These are phyloP conservation scores for Corylus heterophylla DNA, from an alignment of 306 rosid species.

Conservation along the genomic window DNA sequence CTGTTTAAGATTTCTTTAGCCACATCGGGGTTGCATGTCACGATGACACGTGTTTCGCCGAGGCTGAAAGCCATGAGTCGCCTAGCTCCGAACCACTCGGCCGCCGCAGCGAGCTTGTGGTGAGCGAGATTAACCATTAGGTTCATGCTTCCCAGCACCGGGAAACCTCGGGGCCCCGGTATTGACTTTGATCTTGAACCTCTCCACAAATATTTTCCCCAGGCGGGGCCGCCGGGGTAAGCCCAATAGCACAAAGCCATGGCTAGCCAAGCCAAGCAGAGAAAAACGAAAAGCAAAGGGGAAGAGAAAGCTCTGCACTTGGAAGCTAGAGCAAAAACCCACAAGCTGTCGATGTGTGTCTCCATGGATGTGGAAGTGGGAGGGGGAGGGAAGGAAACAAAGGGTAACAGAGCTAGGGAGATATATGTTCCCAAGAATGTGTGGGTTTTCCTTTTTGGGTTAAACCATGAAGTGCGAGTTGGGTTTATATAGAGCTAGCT, in stretches of 20 bases:
- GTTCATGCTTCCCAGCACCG: conserved; percentile 71
- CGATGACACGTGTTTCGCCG: conserved; percentile 61
- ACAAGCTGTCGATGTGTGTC: conserved; percentile 59
- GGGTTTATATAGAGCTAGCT: conserved; percentile 24
- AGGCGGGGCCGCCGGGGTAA: conserved; percentile 95
- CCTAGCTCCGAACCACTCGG: conserved; percentile 52
- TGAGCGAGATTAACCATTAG: conserved; percentile 72
- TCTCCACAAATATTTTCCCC: conserved; percentile 61
- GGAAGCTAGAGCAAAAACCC: conserved; percentile 69
- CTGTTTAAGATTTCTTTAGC: conserved; percentile 78
- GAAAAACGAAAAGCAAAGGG: conserved; percentile 35
- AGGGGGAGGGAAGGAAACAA: background rate
- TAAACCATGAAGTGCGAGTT: conserved; percentile 23
- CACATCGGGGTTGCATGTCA: conserved; percentile 70
- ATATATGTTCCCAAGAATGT: background rate
- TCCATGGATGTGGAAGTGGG: conserved; percentile 36
- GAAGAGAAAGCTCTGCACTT: conserved; percentile 53
- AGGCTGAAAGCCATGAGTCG: conserved; percentile 92
- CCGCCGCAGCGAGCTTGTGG: conserved; percentile 56
- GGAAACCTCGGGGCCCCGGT: conserved; percentile 87
- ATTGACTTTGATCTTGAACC: conserved; percentile 23
- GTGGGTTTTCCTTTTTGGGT: conserved; percentile 29
- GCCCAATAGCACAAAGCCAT: conserved; percentile 59
- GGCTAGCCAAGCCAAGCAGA: conserved; percentile 32
- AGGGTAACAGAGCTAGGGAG: background rate